phyloP scores from a whole-genome alignment of 495 filamentous ascomycete species.

The Penicillium canariense region DNA sequence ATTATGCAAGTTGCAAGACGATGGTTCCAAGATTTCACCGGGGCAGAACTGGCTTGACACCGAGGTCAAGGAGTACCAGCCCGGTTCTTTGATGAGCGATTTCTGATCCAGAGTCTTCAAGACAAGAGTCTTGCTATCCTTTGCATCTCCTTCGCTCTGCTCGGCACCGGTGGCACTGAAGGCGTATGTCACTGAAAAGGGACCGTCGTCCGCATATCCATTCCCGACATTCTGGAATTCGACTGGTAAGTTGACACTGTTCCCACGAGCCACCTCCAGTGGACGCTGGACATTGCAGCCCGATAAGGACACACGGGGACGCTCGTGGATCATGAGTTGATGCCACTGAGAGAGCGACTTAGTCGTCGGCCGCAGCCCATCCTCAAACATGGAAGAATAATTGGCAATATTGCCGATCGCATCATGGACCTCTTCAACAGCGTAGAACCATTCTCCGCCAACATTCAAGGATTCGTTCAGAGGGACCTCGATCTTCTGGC shows the following conservation, averaged over 20 bases:
- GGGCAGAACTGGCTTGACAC: slow-evolving; percentile 76
- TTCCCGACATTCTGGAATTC: slow-evolving; percentile 61
- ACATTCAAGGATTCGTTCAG: slow-evolving; percentile 82
- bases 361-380: slow-evolving; percentile 59
- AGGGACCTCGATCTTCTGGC: slow-evolving; percentile 69
- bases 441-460: slow-evolving; percentile 81
- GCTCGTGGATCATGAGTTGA: slow-evolving; percentile 85
- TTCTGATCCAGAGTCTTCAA: slow-evolving; percentile 37
- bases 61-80: slow-evolving; percentile 78
- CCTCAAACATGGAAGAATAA: slow-evolving; percentile 58
- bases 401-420: slow-evolving; percentile 82
- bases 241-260: slow-evolving; percentile 65
- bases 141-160: slow-evolving; percentile 58
- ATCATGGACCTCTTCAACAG: slow-evolving; percentile 87
- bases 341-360: slow-evolving; percentile 62
- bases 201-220: slow-evolving; percentile 43
- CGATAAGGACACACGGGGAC: slow-evolving; percentile 66
- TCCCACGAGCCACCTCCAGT: slow-evolving; percentile 77
- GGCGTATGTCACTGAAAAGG: slow-evolving; percentile 53
- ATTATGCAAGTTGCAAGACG: slow-evolving; percentile 84
- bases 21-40: slow-evolving; percentile 87
- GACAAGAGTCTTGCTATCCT: slow-evolving; percentile 47
- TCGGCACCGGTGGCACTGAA: slow-evolving; percentile 52
- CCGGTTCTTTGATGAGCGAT: slow-evolving; percentile 64
- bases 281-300: slow-evolving; percentile 76